Evolutionary conservation across 2,329 filamentous ascomycete species (phyloP), one percentile per base, ranked within the genome.

Genomic region (Rosellinia necatrix): DNA sequence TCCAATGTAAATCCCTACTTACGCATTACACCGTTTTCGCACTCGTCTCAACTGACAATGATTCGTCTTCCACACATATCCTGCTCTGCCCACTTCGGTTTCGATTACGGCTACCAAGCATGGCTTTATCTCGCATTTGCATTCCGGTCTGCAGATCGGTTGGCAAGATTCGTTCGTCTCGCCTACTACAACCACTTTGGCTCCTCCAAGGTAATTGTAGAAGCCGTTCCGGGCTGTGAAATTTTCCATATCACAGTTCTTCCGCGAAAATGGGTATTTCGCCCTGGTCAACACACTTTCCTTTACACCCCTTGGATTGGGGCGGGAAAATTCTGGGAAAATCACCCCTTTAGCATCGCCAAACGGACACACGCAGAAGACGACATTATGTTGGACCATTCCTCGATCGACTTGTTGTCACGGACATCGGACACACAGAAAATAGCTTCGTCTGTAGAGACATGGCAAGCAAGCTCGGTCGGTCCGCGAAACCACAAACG

Each of bases 81-180:
- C n/a, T n/a, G n/a, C n/a, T n/a, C n/a, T n/a, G n/a, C 61, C 32
- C 66, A 63, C 17, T 68, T 61, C 19, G 53, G 56, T 6, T 49
- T 59, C 35, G 50, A 62, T 17, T 65, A 62, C 47, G 66, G 66
- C n/a, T 68, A 68, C 25, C 62, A 68, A 56, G 59, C 61, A 12
- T 68, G 66, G 66, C 47, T 66, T 4, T 65, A 64, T 40, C 58
- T 66, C 38, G 56, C 56, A 21, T 65, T 67, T 35, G 62, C 54
- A 2, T 53, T 68, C 25, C 67, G 64, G 64, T 58, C 48, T 17
- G 61, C 60, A 9, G 66, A 68, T 17, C 56, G 65, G 10, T 3
- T 62, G 6, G 54, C 55, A 15, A 57, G 66, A 15, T 35, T 65
- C 1, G 54, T 44, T 35, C 61, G 64, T 17, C 25, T 68, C 1